Evolutionary conservation across 2,329 filamentous ascomycete genomes (phyloP).

Genomic region (Colletotrichum sp.): DNA sequence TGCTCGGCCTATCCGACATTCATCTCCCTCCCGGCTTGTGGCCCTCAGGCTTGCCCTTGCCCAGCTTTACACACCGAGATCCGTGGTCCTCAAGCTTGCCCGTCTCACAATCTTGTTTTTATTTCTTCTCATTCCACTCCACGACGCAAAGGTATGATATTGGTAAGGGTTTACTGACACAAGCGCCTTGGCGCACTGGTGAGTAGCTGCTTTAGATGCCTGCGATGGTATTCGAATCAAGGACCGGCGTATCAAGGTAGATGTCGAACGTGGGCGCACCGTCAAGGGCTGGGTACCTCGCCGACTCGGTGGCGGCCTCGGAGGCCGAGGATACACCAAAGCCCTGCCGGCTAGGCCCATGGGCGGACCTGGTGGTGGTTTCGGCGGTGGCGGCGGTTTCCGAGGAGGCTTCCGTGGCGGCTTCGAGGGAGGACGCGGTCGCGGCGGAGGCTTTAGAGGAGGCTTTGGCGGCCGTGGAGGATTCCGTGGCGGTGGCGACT

Average conservation of each 20-base stretch:
- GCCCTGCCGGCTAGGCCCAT: slow-evolving; percentile 73
- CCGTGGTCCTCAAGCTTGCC: slow-evolving; percentile 63
- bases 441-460: slow-evolving; percentile 43
- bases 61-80: slow-evolving; percentile 50
- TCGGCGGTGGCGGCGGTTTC: slow-evolving; percentile 57
- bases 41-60: slow-evolving; percentile 49
- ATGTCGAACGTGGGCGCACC: slow-evolving; percentile 94
- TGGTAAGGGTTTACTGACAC: slow-evolving; percentile 74
- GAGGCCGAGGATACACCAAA: slow-evolving; percentile 92
- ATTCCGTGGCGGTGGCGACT: slow-evolving; percentile 47
- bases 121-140: slow-evolving; percentile 26
- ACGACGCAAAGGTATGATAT: slow-evolving; percentile 36
- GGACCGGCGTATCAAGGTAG: slow-evolving; percentile 89
- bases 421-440: slow-evolving; percentile 36
- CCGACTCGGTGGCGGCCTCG: slow-evolving; percentile 89
- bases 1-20: slow-evolving; percentile 17
- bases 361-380: slow-evolving; percentile 56
- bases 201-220: slow-evolving; percentile 85
- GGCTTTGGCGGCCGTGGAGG: slow-evolving; percentile 65
- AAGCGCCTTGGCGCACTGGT: slow-evolving; percentile 62
- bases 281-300: slow-evolving; percentile 93
- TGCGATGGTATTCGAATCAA: slow-evolving; percentile 92
- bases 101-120: slow-evolving; percentile 44
- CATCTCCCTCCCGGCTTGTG: slow-evolving; percentile 39
- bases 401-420: slow-evolving; percentile 51